Evolutionary conservation across 2,329 filamentous ascomycete species (phyloP).

Genomic region (Sporothrix luriei): DNA sequence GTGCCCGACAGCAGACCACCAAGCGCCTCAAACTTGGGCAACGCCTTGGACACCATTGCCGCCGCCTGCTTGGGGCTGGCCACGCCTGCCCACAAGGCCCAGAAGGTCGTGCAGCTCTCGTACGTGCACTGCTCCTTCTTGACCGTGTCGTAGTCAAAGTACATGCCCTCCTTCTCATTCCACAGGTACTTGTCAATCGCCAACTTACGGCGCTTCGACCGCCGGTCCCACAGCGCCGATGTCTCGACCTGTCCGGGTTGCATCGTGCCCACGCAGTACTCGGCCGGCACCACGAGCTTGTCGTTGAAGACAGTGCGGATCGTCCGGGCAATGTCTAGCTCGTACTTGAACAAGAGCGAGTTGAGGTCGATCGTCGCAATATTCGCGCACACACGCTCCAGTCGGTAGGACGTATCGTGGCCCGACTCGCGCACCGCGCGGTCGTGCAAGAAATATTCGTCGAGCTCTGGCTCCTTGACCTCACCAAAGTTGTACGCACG

Average conservation of each 20-base stretch:
- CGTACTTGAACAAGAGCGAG: slow-evolving; percentile 94
- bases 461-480: slow-evolving; percentile 81
- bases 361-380: slow-evolving; percentile 94
- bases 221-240: slow-evolving; percentile 87
- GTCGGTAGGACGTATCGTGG: slow-evolving; percentile 92
- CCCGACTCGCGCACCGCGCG: slow-evolving; percentile 94
- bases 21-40: slow-evolving; percentile 84
- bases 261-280: slow-evolving; percentile 73
- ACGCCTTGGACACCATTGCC: slow-evolving; percentile 73
- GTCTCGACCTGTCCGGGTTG: slow-evolving; percentile 72
- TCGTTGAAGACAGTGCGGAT: slow-evolving; percentile 86
- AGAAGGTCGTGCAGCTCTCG: slow-evolving; percentile 91
- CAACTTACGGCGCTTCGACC: slow-evolving; percentile 79
- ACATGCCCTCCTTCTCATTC: slow-evolving; percentile 91
- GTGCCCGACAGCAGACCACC: slow-evolving; percentile 90
- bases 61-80: slow-evolving; percentile 85
- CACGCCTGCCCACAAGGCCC: slow-evolving; percentile 94
- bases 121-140: slow-evolving; percentile 80
- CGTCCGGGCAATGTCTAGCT: slow-evolving; percentile 84
- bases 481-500: slow-evolving; percentile 78
- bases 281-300: slow-evolving; percentile 75
- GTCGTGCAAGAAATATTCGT: slow-evolving; percentile 95
- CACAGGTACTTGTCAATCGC: slow-evolving; percentile 92
- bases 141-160: slow-evolving; percentile 92
- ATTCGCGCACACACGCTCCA: slow-evolving; percentile 84